Percentiles rank a stretch among this genome's conserved stretches.
Conservation (phyloP, 352 stramenopile genomes). For the Phytopythium kandeliae region DNA sequence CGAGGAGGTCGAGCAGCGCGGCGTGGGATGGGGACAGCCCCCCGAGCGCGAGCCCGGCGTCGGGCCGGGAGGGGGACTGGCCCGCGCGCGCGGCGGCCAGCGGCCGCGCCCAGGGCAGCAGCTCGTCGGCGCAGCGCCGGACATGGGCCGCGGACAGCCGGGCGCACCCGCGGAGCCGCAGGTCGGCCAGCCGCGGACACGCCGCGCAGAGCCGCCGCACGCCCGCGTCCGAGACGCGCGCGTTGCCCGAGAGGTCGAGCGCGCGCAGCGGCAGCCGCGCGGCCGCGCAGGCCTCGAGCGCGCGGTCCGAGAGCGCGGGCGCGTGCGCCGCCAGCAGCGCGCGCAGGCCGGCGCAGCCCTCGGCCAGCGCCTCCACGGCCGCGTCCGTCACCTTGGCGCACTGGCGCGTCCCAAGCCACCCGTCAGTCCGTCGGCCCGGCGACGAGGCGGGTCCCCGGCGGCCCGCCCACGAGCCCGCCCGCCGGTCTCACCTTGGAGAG, state of each 20-base stretch:
- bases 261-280: constrained; percentile 34
- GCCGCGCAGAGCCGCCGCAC: constrained; percentile 24
- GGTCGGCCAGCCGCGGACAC: constrained; percentile 44
- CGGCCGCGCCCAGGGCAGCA: constrained; percentile 42
- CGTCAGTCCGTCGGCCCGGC: too few species aligned
- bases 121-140: constrained; percentile 18
- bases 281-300: constrained; percentile 32
- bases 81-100: constrained; percentile 34
- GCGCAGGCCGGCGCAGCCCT: constrained; percentile 29
- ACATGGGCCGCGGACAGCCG: constrained; percentile 35
- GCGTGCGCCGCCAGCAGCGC: constrained; percentile 33
- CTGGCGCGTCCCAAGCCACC: too few species aligned
- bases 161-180: constrained; percentile 61
- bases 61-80: too few species aligned
- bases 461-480: too few species aligned
- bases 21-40: constrained; percentile 29
- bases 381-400: constrained; percentile 47
- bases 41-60: constrained; percentile 20
- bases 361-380: constrained; percentile 41
- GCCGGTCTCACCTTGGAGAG: constrained; percentile 66
- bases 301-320: constrained; percentile 38
- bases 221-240: constrained; percentile 45
- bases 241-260: constrained; percentile 57
- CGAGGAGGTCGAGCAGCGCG: constrained; percentile 23
- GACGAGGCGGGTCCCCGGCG: too few species aligned